Evolutionary conservation across 139 green algal genomes (phyloP), one percentile per base, ranked within the genome.

Genomic region (Mesotaenium endlicherianum): DNA sequence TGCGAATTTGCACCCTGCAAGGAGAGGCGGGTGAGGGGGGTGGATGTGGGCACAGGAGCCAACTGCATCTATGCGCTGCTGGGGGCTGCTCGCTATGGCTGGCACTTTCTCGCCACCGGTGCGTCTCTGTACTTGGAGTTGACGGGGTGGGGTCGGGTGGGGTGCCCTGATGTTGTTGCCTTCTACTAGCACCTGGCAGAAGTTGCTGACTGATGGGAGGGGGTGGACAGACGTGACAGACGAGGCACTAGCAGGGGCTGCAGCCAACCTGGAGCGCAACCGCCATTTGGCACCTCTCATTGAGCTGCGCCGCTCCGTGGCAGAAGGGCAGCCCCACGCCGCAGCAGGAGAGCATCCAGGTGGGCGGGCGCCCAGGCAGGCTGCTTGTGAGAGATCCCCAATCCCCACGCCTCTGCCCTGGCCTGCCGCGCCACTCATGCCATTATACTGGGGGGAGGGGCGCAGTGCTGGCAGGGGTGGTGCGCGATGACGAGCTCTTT

Each of bases 21-120:
- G 55, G 76, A 50, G 64, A 3, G 45, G 76, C 20, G 17, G 26
- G 39, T 30, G 74, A 36, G 36, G 50, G 55, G 49, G 74, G 53
- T 98, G 53, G 95, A 98, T 91, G 86, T 98, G 20, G 95, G 95
- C 30, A 97, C 92, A 79, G 95, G 95, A 2, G 95, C 94, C 40
- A 98, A 94, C 87, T 87, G 93, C n/a, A 97, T 98, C 81, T 98
- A 98, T 89, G 92, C 91, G 38, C 90, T 98, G 76, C 87, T 98
- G 50, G 96, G 94, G 1, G 94, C 95, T 6, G 86, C 91, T 11
- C 80, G 94, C 16, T 90, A 90, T 69, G 89, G 92, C 41, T 98
- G 95, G 95, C 40, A 67, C 43, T 95, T 98, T 90, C 86, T 96
- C 49, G 95, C 89, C 5, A 87, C 77, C 59, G 81, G 81, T 87